Evolutionary conservation across 208 protist species (phyloP).

Genomic region (Wallacemonas sp.): DNA sequence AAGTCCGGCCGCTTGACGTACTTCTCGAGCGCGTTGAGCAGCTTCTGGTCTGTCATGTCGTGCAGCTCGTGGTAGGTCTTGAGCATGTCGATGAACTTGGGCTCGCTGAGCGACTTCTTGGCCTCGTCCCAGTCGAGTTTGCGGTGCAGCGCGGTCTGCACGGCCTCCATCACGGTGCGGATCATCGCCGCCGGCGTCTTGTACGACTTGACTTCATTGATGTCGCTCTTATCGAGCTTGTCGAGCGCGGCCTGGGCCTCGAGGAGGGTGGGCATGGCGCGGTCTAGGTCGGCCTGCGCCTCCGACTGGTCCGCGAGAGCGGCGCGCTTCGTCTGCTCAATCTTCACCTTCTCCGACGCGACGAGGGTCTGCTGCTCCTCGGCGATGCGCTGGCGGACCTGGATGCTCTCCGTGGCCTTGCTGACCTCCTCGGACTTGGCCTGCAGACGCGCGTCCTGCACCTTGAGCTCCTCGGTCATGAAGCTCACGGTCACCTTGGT

Average conservation of each 20-base stretch:
- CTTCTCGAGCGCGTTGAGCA: conserved; percentile 96
- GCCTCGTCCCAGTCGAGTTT: conserved; percentile 95
- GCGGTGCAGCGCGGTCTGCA: conserved; percentile 96
- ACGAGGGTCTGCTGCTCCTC: conserved; percentile 97
- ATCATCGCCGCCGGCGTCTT: conserved; percentile 95
- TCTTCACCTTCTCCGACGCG: conserved; percentile 94
- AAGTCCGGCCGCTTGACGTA: conserved; percentile 95
- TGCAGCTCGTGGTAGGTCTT: conserved; percentile 96
- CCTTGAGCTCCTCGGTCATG: conserved; percentile 92
- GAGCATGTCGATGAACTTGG: conserved; percentile 96
- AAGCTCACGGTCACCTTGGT: conserved; percentile 90
- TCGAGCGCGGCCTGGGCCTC: conserved; percentile 95
- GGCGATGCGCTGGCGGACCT: conserved; percentile 94
- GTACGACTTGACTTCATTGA: conserved; percentile 98
- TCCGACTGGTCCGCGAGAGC: conserved; percentile 89
- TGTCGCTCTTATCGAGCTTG: conserved; percentile 96
- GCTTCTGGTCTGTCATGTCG: conserved; percentile 95
- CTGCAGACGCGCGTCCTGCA: conserved; percentile 87
- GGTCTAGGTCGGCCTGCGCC: conserved; percentile 96
- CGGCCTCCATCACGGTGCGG: conserved; percentile 95
- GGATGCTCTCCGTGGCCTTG: conserved; percentile 92
- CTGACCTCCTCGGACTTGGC: conserved; percentile 88
- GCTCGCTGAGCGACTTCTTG: conserved; percentile 96
- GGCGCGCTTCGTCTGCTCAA: conserved; percentile 92
- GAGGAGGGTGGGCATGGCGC: conserved; percentile 96